Evolutionary conservation across 2,329 filamentous ascomycete species (phyloP).

Genomic region (Chrysoporthe austroafricana): DNA sequence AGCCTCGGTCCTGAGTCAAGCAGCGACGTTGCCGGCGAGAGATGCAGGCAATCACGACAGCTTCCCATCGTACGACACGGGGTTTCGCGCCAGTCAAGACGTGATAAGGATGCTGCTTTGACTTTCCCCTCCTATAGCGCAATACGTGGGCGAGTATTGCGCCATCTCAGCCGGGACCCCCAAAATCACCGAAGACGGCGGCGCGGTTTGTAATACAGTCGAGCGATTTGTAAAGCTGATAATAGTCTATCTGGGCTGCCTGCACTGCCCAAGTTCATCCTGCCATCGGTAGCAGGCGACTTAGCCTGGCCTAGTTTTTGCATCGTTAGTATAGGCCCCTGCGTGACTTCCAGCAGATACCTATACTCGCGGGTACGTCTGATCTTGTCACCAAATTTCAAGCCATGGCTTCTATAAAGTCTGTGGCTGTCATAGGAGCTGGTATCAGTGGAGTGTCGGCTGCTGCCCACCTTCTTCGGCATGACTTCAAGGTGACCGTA

Average conservation of each 20-base stretch:
- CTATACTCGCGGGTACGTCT: not conserved
- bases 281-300: not conserved
- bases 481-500: constrained; percentile 42
- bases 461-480: constrained; percentile 42
- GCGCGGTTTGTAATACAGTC: not conserved
- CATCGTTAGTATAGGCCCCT: not conserved
- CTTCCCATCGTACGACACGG: not conserved
- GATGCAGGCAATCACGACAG: not conserved
- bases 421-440: constrained; percentile 45
- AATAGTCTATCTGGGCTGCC: not conserved
- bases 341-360: not conserved
- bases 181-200: constrained; percentile 15
- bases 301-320: not conserved
- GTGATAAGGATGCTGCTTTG: not conserved
- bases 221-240: not conserved
- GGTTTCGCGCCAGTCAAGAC: not conserved
- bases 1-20: not conserved
- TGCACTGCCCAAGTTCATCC: not conserved
- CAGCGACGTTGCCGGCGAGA: not conserved
- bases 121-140: constrained; percentile 27
- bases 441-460: constrained; percentile 46
- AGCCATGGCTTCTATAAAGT: constrained; percentile 22
- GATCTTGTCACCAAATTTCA: not conserved
- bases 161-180: constrained; percentile 17
- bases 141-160: constrained; percentile 24